Conservation (phyloP, 2,329 filamentous ascomycete genomes). For the Ascochyta clinopodiicola region DNA sequence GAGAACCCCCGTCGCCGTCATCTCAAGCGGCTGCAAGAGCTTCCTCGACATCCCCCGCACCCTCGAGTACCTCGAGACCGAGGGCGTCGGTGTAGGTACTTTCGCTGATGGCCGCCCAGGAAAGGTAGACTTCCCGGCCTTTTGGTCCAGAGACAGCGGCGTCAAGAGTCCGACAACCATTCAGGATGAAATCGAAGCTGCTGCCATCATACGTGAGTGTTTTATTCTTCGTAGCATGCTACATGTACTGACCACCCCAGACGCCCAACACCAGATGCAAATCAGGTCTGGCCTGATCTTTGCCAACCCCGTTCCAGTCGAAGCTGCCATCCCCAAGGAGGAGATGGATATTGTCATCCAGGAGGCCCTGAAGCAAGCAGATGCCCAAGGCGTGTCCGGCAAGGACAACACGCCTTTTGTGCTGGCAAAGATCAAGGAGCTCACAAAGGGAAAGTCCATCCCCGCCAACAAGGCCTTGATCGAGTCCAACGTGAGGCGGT, state of each 20-base stretch:
- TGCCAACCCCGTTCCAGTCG: constrained; percentile 82
- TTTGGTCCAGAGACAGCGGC: constrained; percentile 90
- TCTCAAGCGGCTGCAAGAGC: constrained; percentile 92
- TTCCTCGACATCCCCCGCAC: constrained; percentile 93
- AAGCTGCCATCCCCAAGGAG: constrained; percentile 71
- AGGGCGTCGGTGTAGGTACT: constrained; percentile 82
- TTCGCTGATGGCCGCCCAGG: constrained; percentile 82
- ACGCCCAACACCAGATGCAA: constrained; percentile 74
- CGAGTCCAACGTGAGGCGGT: constrained; percentile 69
- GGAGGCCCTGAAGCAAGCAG: constrained; percentile 48
- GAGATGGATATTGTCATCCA: constrained; percentile 50
- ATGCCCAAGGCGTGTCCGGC: constrained; percentile 62
- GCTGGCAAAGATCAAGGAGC: constrained; percentile 76
- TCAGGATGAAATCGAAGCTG: constrained; percentile 78
- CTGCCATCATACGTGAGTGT: constrained; percentile 85
- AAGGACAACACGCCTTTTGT: constrained; percentile 86
- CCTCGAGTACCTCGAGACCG: constrained; percentile 77
- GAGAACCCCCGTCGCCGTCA: constrained; percentile 83
- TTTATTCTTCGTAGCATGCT: too few relatives aligned
- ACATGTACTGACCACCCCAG: constrained; percentile 40
- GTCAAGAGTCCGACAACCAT: constrained; percentile 78
- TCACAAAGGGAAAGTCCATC: constrained; percentile 75
- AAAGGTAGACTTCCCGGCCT: constrained; percentile 84
- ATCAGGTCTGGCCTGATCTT: constrained; percentile 84
- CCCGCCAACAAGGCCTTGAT: constrained; percentile 75